Evolutionary conservation across 345 rosid species (phyloP).

Genomic region (Salix dunnii): DNA sequence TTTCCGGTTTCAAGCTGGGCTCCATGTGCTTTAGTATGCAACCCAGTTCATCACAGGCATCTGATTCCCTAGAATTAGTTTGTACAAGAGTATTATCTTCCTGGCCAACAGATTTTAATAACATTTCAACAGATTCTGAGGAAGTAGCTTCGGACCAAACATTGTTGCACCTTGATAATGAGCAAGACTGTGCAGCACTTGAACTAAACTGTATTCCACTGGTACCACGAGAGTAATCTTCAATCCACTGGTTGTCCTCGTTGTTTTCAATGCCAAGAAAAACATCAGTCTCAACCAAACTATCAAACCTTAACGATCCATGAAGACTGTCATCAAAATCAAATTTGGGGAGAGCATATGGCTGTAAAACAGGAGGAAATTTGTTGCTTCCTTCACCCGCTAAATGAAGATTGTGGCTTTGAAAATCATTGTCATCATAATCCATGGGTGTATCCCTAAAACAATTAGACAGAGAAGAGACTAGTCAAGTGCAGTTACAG

Average conservation of each 20-base stretch:
- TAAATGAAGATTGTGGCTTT: slow-evolving; percentile 86
- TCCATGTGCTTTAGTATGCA: slow-evolving; percentile 71
- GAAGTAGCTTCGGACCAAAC: slow-evolving; percentile 99
- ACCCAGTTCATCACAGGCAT: slow-evolving; percentile 67
- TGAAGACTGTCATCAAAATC: slow-evolving; percentile 83
- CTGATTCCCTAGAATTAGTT: slow-evolving; percentile 45
- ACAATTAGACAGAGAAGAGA: not conserved
- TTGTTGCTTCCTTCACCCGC: slow-evolving; percentile 80
- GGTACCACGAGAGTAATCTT: slow-evolving; percentile 65
- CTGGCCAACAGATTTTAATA: slow-evolving; percentile 91
- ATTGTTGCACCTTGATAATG: slow-evolving; percentile 74
- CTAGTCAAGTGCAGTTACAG: slow-evolving; percentile 1
- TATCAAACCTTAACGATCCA: slow-evolving; percentile 67
- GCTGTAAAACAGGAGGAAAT: slow-evolving; percentile 60
- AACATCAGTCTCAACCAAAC: slow-evolving; percentile 64
- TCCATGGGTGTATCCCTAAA: slow-evolving; percentile 91
- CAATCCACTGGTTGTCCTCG: slow-evolving; percentile 91
- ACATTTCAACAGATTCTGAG: slow-evolving; percentile 86
- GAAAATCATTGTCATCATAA: slow-evolving; percentile 97
- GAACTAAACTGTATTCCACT: slow-evolving; percentile 74
- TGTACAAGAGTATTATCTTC: slow-evolving; percentile 60
- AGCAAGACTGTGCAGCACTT: slow-evolving; percentile 74
- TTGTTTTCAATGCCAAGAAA: slow-evolving; percentile 81
- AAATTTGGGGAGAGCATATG: slow-evolving; percentile 82
- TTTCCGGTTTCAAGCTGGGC: slow-evolving; percentile 44